phyloP scores from a whole-genome alignment of 176 grass and related monocot genomes.

The Raddia distichophylla region DNA sequence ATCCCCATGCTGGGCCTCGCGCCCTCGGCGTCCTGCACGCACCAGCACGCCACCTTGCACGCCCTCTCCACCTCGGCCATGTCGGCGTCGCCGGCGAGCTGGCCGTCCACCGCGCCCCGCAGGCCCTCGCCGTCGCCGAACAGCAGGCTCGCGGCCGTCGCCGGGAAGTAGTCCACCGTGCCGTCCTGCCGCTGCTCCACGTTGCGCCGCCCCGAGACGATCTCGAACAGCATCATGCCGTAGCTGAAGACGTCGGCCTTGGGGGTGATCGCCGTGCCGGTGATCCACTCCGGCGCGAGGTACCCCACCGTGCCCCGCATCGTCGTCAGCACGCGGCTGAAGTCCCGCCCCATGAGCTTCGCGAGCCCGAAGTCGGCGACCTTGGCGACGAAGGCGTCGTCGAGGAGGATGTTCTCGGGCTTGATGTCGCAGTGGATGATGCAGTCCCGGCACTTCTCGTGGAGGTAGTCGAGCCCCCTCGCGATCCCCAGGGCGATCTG shows the following conservation, averaged over 20 bases:
- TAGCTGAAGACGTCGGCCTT: constrained; percentile 72
- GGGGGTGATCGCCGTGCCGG: constrained; percentile 42
- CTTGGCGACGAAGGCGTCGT: constrained; percentile 37
- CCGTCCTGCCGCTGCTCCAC: constrained; percentile 27
- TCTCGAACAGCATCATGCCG: constrained; percentile 63
- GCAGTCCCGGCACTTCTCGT: constrained; percentile 65
- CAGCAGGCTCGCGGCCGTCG: constrained; percentile 20
- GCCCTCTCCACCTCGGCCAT: constrained; percentile 49
- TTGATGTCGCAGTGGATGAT: constrained; percentile 84
- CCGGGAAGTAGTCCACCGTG: constrained; percentile 45
- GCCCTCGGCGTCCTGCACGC: constrained; percentile 51
- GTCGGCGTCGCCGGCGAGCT: constrained; percentile 17
- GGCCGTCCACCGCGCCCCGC: constrained; percentile 30
- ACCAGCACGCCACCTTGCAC: constrained; percentile 59
- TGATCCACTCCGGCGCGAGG: constrained; percentile 66
- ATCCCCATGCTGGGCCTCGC: constrained; percentile 38
- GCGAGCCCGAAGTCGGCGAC: constrained; percentile 59
- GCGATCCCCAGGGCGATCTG: constrained; percentile 53
- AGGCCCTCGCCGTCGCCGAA: constrained; percentile 32
- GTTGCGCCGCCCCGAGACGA: constrained; percentile 49
- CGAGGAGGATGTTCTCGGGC: constrained; percentile 68
- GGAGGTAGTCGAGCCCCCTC: constrained; percentile 59
- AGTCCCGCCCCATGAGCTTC: constrained; percentile 59
- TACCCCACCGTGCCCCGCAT: constrained; percentile 57
- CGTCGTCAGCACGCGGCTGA: constrained; percentile 63